phyloP scores from a whole-genome alignment of 257 asterid genomes.

The Nicotiana knightiana region DNA sequence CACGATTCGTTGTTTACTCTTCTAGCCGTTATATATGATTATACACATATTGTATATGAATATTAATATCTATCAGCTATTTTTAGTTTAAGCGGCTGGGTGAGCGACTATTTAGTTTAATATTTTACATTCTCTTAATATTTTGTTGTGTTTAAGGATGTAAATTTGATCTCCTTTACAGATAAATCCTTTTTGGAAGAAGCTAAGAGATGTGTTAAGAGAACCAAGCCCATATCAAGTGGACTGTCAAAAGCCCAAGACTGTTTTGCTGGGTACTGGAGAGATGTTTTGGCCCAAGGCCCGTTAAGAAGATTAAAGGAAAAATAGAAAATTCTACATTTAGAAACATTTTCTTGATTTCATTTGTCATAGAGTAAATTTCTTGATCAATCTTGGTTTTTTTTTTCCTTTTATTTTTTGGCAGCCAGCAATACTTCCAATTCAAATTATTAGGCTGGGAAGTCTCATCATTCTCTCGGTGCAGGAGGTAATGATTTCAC shows the following conservation, averaged over 20 bases:
- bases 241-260: constrained; percentile 53
- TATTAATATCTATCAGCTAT: too few species aligned
- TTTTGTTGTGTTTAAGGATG: too few species aligned
- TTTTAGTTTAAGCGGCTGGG: too few species aligned
- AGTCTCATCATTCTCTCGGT: constrained; percentile 40
- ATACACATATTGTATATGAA: too few species aligned
- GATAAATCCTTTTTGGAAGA: constrained; percentile 52
- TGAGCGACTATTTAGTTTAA: too few species aligned
- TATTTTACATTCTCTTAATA: too few species aligned
- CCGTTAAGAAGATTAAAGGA: neutral
- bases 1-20: too few species aligned
- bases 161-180: constrained; percentile 2
- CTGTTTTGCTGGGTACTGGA: constrained; percentile 50
- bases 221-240: constrained; percentile 54
- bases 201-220: constrained; percentile 32
- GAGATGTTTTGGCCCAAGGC: constrained; percentile 49
- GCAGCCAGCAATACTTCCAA: constrained; percentile 59
- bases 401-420: neutral
- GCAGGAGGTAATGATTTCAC: constrained; percentile 36
- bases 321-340: too few species aligned
- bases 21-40: too few species aligned
- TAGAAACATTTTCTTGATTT: neutral
- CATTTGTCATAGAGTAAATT: neutral
- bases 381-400: neutral
- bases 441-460: constrained; percentile 57